phyloP scores from a whole-genome alignment of 23 red algal genomes.

The Gracilariopsis chorda region DNA sequence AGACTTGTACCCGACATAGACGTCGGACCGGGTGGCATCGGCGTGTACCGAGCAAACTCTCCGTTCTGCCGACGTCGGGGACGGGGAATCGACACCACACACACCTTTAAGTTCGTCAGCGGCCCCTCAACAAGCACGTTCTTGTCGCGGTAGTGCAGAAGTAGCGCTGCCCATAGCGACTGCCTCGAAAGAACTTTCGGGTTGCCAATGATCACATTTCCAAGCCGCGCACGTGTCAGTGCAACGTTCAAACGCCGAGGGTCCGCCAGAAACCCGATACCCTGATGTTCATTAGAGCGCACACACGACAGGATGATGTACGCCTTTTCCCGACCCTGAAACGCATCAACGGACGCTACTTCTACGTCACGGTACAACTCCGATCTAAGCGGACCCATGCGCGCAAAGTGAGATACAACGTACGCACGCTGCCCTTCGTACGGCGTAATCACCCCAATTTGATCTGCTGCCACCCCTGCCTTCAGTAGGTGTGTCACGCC shows the following conservation, averaged over 20 bases:
- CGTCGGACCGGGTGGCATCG: constrained; percentile 33
- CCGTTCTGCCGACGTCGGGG: constrained; percentile 71
- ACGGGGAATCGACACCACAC: constrained; percentile 59
- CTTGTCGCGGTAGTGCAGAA: constrained; percentile 70
- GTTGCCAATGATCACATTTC: constrained; percentile 83
- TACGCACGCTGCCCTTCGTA: constrained; percentile 96
- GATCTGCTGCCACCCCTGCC: constrained; percentile 63
- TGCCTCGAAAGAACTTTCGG: constrained; percentile 74
- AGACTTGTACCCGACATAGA: constrained; percentile 31
- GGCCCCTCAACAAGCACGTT: constrained; percentile 81
- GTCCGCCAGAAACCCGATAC: constrained; percentile 94
- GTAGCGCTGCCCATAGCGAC: constrained; percentile 76
- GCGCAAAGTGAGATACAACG: constrained; percentile 85
- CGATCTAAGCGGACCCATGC: constrained; percentile 77
- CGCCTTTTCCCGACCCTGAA: constrained; percentile 93
- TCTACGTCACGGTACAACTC: constrained; percentile 89
- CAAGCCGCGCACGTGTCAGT: constrained; percentile 81
- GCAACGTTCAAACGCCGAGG: constrained; percentile 97
- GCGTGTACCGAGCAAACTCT: constrained; percentile 62
- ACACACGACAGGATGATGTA: constrained; percentile 94
- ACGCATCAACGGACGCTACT: constrained; percentile 94
- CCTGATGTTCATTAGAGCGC: constrained; percentile 81
- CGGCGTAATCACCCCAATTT: constrained; percentile 94
- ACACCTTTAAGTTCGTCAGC: constrained; percentile 75
- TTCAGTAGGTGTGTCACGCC: constrained; percentile 86